Conservation (phyloP, 441 rosid genomes). For the Flueggea neowawraea region DNA sequence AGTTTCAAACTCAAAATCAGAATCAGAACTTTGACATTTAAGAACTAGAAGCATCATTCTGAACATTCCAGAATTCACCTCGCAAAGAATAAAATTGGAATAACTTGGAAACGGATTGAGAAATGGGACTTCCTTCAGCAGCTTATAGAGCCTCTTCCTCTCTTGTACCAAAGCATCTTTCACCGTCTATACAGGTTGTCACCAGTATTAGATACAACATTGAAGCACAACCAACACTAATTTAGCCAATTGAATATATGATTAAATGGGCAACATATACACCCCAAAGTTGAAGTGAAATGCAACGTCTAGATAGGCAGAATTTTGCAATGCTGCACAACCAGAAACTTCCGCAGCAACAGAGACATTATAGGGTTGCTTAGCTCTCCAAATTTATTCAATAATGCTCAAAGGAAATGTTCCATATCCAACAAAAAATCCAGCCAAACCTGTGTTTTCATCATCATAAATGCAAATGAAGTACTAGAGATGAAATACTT, state of each 20-base stretch:
- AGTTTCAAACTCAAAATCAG: no score
- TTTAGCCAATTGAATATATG: no score
- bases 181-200: conserved; percentile 46
- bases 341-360: conserved; percentile 97
- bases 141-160: conserved; percentile 64
- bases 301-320: conserved; percentile 65
- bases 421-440: conserved; percentile 92
- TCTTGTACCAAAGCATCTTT: conserved; percentile 71
- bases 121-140: conserved; percentile 68
- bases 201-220: conserved; percentile 10
- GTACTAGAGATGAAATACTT: no score
- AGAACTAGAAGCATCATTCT: no score
- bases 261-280: not conserved
- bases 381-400: conserved; percentile 89
- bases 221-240: not conserved
- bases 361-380: conserved; percentile 93
- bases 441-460: conserved; percentile 68
- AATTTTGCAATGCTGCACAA: conserved; percentile 83
- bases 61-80: conserved; percentile 69
- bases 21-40: no score
- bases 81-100: conserved; percentile 89
- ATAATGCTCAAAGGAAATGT: conserved; percentile 87
- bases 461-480: no score
- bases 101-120: conserved; percentile 80
- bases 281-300: not conserved